phyloP scores from a whole-genome alignment of 1,284 basidiomycete species.

The Trametes pubescens region DNA sequence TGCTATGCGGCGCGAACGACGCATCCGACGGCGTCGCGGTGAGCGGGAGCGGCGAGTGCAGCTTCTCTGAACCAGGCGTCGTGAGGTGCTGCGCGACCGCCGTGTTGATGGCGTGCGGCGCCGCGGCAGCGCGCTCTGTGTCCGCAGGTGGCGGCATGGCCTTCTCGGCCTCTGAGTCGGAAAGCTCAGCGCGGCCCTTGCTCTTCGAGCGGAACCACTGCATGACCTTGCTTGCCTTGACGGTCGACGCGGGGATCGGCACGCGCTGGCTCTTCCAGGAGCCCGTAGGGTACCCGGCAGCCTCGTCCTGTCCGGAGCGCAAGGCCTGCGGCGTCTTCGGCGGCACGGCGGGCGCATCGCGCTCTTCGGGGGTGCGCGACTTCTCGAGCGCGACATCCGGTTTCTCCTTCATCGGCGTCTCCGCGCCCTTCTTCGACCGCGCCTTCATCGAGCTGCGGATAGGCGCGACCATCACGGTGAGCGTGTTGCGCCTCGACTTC shows the following conservation, averaged over 20 bases:
- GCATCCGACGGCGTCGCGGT: conserved; percentile 52
- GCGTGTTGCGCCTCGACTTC: conserved; percentile 77
- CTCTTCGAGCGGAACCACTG: conserved; percentile 82
- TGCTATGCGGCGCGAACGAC: conserved; percentile 53
- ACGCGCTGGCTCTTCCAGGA: conserved; percentile 32
- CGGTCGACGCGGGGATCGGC: conserved; percentile 70
- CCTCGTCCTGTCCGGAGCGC: conserved; percentile 22
- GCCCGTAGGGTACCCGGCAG: conserved; percentile 16
- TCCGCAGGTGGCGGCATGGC: conserved; percentile 12
- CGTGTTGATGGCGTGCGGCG: conserved; percentile 46
- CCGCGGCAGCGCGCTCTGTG: conserved; percentile 27
- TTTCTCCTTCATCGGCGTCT: conserved; percentile 50
- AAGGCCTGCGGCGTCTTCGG: conserved; percentile 36
- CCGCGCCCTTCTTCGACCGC: conserved; percentile 48
- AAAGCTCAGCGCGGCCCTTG: conserved; percentile 52
- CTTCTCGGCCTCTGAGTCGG: conserved; percentile 46
- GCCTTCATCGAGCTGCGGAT: conserved; percentile 67
- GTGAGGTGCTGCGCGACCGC: conserved; percentile 21
- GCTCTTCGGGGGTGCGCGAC: conserved; percentile 24
- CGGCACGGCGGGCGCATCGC: conserved; percentile 27
- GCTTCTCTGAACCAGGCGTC: conserved; percentile 41
- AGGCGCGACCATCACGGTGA: conserved; percentile 86
- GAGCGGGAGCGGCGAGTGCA: conserved; percentile 36
- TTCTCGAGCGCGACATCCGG: conserved; percentile 37
- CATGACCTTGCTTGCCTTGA: conserved; percentile 81